phyloP scores from a whole-genome alignment of 192 early-diverging fungal species.

The Borealophlyctis nickersoniae region DNA sequence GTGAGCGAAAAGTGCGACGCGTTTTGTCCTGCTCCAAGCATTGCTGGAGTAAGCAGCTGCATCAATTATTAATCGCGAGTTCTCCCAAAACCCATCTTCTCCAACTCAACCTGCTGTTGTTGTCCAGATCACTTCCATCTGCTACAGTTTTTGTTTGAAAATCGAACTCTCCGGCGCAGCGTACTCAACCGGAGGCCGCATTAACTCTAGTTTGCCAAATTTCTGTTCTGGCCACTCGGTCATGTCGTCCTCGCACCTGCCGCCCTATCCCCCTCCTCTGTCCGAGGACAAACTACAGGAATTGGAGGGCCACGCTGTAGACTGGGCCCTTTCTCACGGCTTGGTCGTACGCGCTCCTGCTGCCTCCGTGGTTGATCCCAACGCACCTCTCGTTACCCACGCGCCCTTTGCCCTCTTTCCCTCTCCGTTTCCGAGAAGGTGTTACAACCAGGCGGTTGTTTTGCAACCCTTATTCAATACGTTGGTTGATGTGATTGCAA shows the following conservation, averaged over 20 bases:
- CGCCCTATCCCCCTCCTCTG: conserved; percentile 17
- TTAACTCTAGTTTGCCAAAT: no score
- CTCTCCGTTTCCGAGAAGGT: conserved; percentile 69
- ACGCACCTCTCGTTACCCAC: conserved; percentile 49
- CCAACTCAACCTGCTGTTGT: no score
- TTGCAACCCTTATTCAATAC: conserved; percentile 79
- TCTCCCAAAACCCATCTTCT: no score
- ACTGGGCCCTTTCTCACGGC: conserved; percentile 83
- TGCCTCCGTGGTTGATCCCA: not conserved
- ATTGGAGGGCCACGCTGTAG: conserved; percentile 61
- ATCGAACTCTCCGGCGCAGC: no score
- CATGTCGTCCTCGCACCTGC: conserved; percentile 3
- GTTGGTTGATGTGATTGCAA: conserved; percentile 74
- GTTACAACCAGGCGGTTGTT: conserved; percentile 68
- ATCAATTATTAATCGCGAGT: no score
- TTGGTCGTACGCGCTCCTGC: conserved; percentile 68
- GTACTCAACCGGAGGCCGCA: no score
- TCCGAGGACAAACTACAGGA: conserved; percentile 9
- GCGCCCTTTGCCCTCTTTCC: conserved; percentile 87
- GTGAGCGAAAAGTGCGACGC: no score
- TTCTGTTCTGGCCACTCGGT: no score
- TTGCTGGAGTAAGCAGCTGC: no score
- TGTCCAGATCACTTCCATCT: no score
- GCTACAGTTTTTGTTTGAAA: no score
- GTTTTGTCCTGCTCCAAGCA: no score